Percentiles rank a stretch among this genome's conserved stretches.
Evolutionary conservation across 495 filamentous ascomycete species (phyloP).

Genomic region (Xylaria flabelliformis): DNA sequence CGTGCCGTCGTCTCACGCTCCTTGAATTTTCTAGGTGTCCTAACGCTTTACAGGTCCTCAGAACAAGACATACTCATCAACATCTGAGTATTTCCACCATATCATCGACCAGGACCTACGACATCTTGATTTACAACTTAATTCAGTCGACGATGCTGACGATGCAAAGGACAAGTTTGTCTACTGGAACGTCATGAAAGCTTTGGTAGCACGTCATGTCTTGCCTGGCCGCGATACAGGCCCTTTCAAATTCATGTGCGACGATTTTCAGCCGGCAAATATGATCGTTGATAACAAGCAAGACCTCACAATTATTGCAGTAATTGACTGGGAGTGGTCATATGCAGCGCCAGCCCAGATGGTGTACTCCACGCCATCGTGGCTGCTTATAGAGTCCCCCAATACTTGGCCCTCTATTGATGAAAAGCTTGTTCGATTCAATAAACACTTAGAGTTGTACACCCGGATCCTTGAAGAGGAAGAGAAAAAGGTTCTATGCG

Average conservation of each 20-base stretch:
- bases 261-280: background rate
- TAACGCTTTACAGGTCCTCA: background rate
- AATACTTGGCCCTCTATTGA: slow-evolving; percentile 25
- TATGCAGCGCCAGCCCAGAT: slow-evolving; percentile 36
- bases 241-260: background rate
- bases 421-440: slow-evolving; percentile 28
- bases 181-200: background rate
- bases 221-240: background rate
- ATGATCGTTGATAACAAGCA: background rate
- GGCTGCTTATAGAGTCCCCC: slow-evolving; percentile 32
- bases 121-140: background rate
- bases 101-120: background rate
- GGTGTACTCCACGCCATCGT: slow-evolving; percentile 25
- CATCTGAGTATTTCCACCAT: background rate
- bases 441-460: slow-evolving; percentile 22
- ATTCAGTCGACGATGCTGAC: background rate
- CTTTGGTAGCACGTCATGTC: background rate
- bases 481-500: slow-evolving; percentile 12
- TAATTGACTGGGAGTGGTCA: slow-evolving; percentile 38
- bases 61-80: background rate
- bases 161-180: background rate
- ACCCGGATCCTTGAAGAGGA: slow-evolving; percentile 24
- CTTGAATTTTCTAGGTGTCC: slow-evolving; percentile 21
- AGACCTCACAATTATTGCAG: slow-evolving; percentile 15
- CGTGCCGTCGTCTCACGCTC: background rate